Evolutionary conservation across 2,329 filamentous ascomycete species (phyloP).

Genomic region (Colletotrichum truncatum): DNA sequence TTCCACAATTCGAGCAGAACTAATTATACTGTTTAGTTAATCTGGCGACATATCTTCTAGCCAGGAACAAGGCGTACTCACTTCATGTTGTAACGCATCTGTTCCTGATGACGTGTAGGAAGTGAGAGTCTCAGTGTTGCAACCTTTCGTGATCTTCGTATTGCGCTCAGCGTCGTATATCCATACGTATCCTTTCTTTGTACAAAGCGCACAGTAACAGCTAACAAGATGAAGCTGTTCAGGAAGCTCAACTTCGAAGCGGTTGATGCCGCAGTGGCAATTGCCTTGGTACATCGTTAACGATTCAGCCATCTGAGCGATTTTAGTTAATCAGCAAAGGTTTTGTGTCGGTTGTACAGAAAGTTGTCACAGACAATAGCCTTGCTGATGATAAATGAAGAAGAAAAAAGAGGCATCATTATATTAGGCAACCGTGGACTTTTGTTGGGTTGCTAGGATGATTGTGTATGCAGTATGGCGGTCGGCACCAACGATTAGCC

Average conservation of each 20-base stretch:
- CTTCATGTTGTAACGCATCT: conserved; percentile 27
- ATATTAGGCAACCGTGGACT: not conserved
- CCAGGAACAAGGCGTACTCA: too few relatives aligned
- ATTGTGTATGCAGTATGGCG: too few relatives aligned
- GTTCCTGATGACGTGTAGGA: conserved; percentile 7
- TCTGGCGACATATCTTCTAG: not conserved
- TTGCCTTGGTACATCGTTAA: conserved; percentile 32
- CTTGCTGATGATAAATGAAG: too few relatives aligned
- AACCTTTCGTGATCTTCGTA: conserved; percentile 28
- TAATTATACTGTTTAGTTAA: conserved; percentile 1
- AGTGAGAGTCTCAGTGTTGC: conserved; percentile 10
- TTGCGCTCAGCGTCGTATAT: conserved; percentile 9
- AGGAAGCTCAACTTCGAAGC: conserved; percentile 33
- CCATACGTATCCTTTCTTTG: conserved; percentile 41
- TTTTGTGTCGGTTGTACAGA: too few relatives aligned
- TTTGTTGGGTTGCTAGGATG: not conserved
- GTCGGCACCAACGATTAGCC: not conserved
- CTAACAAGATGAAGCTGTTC: conserved; percentile 13
- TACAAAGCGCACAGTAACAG: conserved; percentile 38
- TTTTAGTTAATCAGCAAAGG: too few relatives aligned
- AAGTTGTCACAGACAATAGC: not conserved
- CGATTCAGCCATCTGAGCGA: not conserved
- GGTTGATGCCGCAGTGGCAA: conserved; percentile 41
- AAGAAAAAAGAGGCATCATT: not conserved
- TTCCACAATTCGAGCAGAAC: conserved; percentile 41